These are phyloP conservation scores for Chrysoporthe deuterocubensis DNA, from an alignment of 2,329 filamentous ascomycete species.

Conservation along the genomic window DNA sequence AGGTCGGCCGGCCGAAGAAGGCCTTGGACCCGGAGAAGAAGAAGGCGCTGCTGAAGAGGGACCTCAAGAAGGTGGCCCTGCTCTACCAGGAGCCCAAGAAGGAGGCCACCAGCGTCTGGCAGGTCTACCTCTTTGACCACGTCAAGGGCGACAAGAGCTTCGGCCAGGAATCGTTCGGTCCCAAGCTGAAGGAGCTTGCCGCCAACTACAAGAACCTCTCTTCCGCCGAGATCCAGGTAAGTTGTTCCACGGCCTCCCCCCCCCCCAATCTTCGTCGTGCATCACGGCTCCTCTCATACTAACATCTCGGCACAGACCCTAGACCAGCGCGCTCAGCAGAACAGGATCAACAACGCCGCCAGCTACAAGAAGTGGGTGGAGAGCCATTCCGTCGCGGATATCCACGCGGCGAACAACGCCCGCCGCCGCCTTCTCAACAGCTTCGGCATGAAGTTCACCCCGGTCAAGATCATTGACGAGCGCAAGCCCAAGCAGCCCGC, in stretches of 20 bases:
- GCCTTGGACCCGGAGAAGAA: constrained; percentile 44
- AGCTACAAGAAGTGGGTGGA: constrained; percentile 54
- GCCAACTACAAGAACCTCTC: constrained; percentile 46
- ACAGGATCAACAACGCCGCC: constrained; percentile 46
- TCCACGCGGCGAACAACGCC: constrained; percentile 52
- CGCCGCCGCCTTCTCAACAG: constrained; percentile 48
- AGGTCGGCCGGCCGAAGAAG: constrained; percentile 38
- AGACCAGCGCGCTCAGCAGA: constrained; percentile 40
- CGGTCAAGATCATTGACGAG: constrained; percentile 47
- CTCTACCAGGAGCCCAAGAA: constrained; percentile 42
- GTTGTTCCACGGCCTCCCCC: constrained; percentile 28
- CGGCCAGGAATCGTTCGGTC: constrained; percentile 20
- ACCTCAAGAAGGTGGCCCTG: constrained; percentile 48
- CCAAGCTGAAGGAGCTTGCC: constrained; percentile 36
- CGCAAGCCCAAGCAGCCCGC: constrained; percentile 48
- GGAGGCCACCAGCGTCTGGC: constrained; percentile 42
- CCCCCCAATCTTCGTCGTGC: background rate
- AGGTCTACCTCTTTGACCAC: constrained; percentile 41
- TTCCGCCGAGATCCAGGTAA: constrained; percentile 48
- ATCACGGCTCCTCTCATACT: background rate
- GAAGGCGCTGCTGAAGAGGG: constrained; percentile 37
- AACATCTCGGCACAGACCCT: constrained; percentile 41
- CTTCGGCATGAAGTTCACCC: constrained; percentile 33
- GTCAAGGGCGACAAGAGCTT: constrained; percentile 33
- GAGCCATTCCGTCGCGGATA: constrained; percentile 43